phyloP scores from a whole-genome alignment of 257 asterid species.

The Leptodermis oblonga region DNA sequence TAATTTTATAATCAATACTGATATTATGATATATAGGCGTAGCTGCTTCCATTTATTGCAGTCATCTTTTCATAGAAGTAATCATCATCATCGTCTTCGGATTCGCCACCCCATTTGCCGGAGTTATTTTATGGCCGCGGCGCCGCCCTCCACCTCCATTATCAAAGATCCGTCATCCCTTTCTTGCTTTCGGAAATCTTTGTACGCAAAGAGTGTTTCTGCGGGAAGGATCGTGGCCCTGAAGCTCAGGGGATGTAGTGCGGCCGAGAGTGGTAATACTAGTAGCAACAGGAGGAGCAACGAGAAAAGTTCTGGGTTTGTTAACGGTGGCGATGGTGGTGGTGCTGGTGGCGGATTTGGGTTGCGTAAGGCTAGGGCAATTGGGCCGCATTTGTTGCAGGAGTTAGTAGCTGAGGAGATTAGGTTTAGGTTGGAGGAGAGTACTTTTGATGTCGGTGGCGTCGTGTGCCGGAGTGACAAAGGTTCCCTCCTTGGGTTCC shows the following conservation, averaged over 20 bases:
- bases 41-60: conserved; percentile 14
- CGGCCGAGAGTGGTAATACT: background rate
- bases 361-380: conserved; percentile 19
- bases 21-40: conserved; percentile 58
- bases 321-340: conserved; percentile 5
- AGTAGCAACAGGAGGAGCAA: background rate
- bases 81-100: conserved; percentile 17
- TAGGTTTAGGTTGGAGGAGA: conserved; percentile 11
- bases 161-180: conserved; percentile 3
- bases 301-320: conserved; percentile 5
- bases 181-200: background rate
- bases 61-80: background rate
- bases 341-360: conserved; percentile 2
- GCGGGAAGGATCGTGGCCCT: conserved; percentile 10
- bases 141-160: conserved; percentile 20
- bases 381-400: conserved; percentile 21
- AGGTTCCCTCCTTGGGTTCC: conserved; percentile 31
- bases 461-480: conserved; percentile 14
- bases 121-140: conserved; percentile 50
- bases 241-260: conserved; percentile 20
- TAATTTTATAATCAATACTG: background rate
- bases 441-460: conserved; percentile 19
- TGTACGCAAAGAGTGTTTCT: background rate
- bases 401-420: conserved; percentile 19
- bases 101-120: conserved; percentile 20